Base-by-base conservation (phyloP, 177 flowering plant genomes). In the Vitis hybrid region DNA sequence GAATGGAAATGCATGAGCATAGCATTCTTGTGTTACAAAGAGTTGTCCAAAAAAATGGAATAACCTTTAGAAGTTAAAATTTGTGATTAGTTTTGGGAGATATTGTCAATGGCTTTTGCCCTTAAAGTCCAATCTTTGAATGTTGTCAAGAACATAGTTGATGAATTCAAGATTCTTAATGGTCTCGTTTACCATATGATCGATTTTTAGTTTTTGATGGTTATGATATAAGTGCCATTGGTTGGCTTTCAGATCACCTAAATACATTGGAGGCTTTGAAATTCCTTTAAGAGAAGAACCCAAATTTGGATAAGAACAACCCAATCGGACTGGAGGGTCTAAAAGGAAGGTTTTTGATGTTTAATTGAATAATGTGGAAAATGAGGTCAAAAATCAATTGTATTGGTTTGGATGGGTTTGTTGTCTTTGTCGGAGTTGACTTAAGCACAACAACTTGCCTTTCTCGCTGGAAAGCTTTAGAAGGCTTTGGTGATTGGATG, bases 191-290 rank as follows among this genome's bases (percentile, higher is more conserved):
- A 91, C 75, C 97, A 94, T 80, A 80, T 92, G 92, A 85, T 94
- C 66, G 98, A 79, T 81, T 92, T 76, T 87, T 94, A 26, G 85
- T 94, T 11, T 87, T 94, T n/a, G 97, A 94, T 75, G 97, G 89
- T n/a, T 94, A 92, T 78, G 98, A 94, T 72, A 82, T 92, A 49
- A 94, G 97, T 77, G 91, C 91, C 48, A 87, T 94, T 63, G 97
- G 97, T 60, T 92, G 98, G 97, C 91, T 97, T 60, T 51, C 75
- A 66, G 86, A 84, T 73, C 95, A 94, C 78, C 93, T 91, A 18
- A 84, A 90, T 8, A 64, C 88, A 55, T 7, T 81, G 60, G 75
- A 83, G 66, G 98, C 97, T 17, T 39, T 82, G 70, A 70, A 76
- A 56, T 55, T 94, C 72, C 85, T 94, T 23, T 58, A 69, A 26